phyloP scores from a whole-genome alignment of 2,329 filamentous ascomycete genomes.

The Rutstroemia sp. region DNA sequence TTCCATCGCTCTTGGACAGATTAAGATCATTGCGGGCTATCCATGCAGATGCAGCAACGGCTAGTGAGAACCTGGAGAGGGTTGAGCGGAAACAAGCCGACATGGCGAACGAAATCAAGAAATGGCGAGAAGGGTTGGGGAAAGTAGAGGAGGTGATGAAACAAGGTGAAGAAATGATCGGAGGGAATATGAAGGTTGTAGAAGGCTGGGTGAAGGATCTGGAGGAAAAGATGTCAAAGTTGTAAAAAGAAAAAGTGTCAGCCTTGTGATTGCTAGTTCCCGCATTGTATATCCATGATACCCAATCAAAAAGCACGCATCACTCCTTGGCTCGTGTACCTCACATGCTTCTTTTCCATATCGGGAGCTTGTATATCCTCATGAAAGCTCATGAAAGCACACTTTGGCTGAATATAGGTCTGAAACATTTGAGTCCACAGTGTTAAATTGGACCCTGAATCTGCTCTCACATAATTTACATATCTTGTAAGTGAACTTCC shows the following conservation, averaged over 20 bases:
- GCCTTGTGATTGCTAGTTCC: not conserved
- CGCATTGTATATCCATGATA: constrained; percentile 1
- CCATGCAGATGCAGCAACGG: constrained; percentile 79
- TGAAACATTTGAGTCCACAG: not conserved
- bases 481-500: not conserved
- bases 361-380: not conserved
- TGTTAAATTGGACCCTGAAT: not conserved
- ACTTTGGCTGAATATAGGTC: not conserved
- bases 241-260: constrained; percentile 13
- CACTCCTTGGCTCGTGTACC: not conserved
- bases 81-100: constrained; percentile 75
- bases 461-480: not conserved
- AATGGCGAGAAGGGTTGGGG: constrained; percentile 75
- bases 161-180: constrained; percentile 62
- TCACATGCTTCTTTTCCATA: not conserved
- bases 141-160: constrained; percentile 71
- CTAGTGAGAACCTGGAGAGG: constrained; percentile 67
- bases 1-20: constrained; percentile 79
- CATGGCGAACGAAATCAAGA: constrained; percentile 74
- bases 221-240: constrained; percentile 64
- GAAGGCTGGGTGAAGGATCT: constrained; percentile 84
- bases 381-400: too few relatives aligned
- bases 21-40: constrained; percentile 76
- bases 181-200: constrained; percentile 75
- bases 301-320: constrained; percentile 8